Conservation (phyloP, 371 early-diverging fungal species). For the Dichotomocladium elegans region DNA sequence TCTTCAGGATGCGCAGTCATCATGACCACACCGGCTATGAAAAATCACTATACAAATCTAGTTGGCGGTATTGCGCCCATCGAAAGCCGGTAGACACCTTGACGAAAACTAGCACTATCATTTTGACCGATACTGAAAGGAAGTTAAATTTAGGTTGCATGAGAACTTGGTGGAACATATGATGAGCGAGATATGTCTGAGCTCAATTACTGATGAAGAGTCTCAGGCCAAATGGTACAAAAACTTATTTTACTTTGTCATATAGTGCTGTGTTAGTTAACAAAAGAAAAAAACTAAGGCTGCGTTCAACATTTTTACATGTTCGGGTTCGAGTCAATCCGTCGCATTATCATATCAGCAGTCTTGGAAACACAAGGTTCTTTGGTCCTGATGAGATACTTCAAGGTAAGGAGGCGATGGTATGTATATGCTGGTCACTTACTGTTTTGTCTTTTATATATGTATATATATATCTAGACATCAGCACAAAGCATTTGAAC, state of each 20-base stretch:
- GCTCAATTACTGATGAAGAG: constrained; percentile 53
- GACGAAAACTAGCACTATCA: background rate
- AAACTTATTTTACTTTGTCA: background rate
- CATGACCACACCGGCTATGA: constrained; percentile 60
- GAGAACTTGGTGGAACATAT: constrained; percentile 75
- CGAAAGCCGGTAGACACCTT: constrained; percentile 59
- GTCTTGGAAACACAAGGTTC: constrained; percentile 23
- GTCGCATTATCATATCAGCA: constrained; percentile 40
- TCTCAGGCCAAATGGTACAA: constrained; percentile 63
- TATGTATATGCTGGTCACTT: background rate
- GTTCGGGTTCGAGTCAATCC: constrained; percentile 65
- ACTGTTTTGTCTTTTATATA: too few species aligned
- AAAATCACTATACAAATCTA: constrained; percentile 51
- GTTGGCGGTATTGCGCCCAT: constrained; percentile 55
- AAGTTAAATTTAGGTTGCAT: constrained; percentile 68
- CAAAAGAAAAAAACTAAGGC: constrained; percentile 30
- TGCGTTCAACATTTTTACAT: constrained; percentile 73
- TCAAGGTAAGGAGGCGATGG: constrained; percentile 25
- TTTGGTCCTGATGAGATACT: too few species aligned
- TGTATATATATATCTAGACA: too few species aligned
- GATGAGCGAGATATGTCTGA: constrained; percentile 79
- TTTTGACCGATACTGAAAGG: too few species aligned
- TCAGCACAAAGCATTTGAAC: constrained; percentile 51
- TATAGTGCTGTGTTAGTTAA: background rate
- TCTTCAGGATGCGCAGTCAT: constrained; percentile 72